Percentiles rank a stretch among this genome's conserved stretches.
phyloP scores from a whole-genome alignment of 2,329 filamentous ascomycete genomes.

The Rhynchosporium agropyri region DNA sequence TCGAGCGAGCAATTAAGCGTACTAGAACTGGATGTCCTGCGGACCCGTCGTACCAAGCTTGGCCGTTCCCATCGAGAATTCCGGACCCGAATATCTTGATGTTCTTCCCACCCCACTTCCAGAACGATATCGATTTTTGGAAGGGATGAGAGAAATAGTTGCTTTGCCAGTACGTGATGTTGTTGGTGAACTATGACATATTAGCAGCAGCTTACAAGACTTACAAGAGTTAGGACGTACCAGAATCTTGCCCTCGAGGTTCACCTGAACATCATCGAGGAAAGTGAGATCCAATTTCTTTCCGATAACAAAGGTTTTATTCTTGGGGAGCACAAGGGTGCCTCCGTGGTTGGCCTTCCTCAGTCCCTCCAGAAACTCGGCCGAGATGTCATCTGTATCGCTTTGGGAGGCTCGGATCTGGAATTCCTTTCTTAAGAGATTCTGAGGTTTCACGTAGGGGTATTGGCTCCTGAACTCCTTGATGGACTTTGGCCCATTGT shows the following conservation, averaged over 20 bases:
- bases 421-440: slow-evolving; percentile 47
- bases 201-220: slow-evolving; percentile 36
- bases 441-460: slow-evolving; percentile 41
- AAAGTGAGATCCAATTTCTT: slow-evolving; percentile 65
- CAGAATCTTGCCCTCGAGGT: slow-evolving; percentile 59
- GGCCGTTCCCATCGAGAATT: slow-evolving; percentile 36
- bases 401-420: slow-evolving; percentile 55
- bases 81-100: slow-evolving; percentile 62
- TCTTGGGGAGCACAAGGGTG: slow-evolving; percentile 58
- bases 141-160: slow-evolving; percentile 55
- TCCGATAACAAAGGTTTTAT: slow-evolving; percentile 46
- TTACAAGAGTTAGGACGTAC: slow-evolving; percentile 30
- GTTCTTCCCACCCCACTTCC: slow-evolving; percentile 64
- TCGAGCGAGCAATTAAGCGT: not conserved
- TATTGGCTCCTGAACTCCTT: slow-evolving; percentile 46
- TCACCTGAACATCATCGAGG: slow-evolving; percentile 61
- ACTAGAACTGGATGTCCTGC: slow-evolving; percentile 49
- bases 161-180: slow-evolving; percentile 67
- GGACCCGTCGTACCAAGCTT: slow-evolving; percentile 34
- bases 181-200: slow-evolving; percentile 56
- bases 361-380: slow-evolving; percentile 56
- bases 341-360: slow-evolving; percentile 61
- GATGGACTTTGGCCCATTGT: slow-evolving; percentile 21
- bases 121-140: slow-evolving; percentile 61
- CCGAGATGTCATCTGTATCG: slow-evolving; percentile 58